These are phyloP conservation scores for Yarrowia bubula DNA, from an alignment of 805 yeast genomes.

Conservation along the genomic window DNA sequence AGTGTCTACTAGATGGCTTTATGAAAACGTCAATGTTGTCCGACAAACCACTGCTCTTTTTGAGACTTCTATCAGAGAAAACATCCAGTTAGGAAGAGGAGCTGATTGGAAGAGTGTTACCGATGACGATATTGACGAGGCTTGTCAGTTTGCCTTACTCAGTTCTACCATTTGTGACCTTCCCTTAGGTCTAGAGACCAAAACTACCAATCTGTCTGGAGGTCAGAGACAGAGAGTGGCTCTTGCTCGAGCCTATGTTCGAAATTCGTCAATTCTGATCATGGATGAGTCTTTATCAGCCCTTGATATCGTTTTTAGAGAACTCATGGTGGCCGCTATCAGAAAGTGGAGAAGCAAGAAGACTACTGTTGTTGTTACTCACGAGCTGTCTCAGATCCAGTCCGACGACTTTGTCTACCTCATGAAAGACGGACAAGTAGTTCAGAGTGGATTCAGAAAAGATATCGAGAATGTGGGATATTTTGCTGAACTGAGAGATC, in stretches of 20 bases:
- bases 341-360: constrained; percentile 59
- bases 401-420: constrained; percentile 57
- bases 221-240: constrained; percentile 88
- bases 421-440: constrained; percentile 58
- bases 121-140: constrained; percentile 42
- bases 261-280: constrained; percentile 71
- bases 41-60: constrained; percentile 71
- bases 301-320: constrained; percentile 55
- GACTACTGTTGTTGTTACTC: constrained; percentile 82
- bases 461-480: constrained; percentile 22
- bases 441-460: constrained; percentile 30
- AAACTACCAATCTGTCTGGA: constrained; percentile 64
- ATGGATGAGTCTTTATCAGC: constrained; percentile 89
- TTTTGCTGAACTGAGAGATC: constrained; percentile 3
- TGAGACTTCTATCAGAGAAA: constrained; percentile 59
- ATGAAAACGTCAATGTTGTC: constrained; percentile 64
- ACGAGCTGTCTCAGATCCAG: constrained; percentile 60
- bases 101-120: constrained; percentile 34
- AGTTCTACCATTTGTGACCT: constrained; percentile 48
- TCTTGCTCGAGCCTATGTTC: constrained; percentile 74
- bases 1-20: constrained; percentile 53
- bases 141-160: constrained; percentile 54
- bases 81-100: constrained; percentile 54
- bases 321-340: constrained; percentile 49
- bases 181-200: constrained; percentile 56